Evolutionary conservation across 2,329 filamentous ascomycete species (phyloP), one percentile per base, ranked within the genome.

Genomic region (Alternaria dauci): DNA sequence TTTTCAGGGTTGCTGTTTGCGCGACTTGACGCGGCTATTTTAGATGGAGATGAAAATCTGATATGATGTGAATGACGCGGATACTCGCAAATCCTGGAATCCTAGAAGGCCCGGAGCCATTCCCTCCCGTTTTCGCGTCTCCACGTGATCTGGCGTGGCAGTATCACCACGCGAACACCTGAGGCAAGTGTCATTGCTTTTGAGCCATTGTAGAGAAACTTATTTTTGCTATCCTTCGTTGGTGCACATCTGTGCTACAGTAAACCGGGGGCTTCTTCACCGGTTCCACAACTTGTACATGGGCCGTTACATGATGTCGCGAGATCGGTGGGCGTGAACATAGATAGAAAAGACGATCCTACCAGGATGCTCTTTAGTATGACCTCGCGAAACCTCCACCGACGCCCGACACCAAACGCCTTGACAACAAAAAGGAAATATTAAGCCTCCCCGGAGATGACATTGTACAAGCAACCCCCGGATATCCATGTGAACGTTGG

Each of bases 11-110:
- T 39, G 46, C 26, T 46, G 48, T 32, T 58, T 36, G 38, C 44
- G 30, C 30, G 43, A 55, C 44, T 55, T 14, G 41, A 38, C 30
- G 25, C 54, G 39, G 46, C 12, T 46, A 47, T 51, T 39, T 32
- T 38, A 52, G 42, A 55, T 43, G 59, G 48, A 28, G 51, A 52
- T 53, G 59, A 48, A 59, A 57, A 42, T 30, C 41, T 47, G 26
- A 51, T 30, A 53, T 23, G 26, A 36, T 47, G 51, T 52, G 39
- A 39, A 61, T 63, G 58, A 61, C 58, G 61, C 58, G 55, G 53
- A 56, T 55, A 56, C 41, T 43, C 46, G 52, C 57, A 56, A 56
- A 34, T 38, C 57, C 39, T 51, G 52, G 46, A 56, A 58, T 42
- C 32, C 25, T 28, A 20, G 42, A 43, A 30, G 42, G 16, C 54